These are phyloP conservation scores for Diplodia intermedia DNA, from an alignment of 2,329 filamentous ascomycete genomes.

Conservation along the genomic window DNA sequence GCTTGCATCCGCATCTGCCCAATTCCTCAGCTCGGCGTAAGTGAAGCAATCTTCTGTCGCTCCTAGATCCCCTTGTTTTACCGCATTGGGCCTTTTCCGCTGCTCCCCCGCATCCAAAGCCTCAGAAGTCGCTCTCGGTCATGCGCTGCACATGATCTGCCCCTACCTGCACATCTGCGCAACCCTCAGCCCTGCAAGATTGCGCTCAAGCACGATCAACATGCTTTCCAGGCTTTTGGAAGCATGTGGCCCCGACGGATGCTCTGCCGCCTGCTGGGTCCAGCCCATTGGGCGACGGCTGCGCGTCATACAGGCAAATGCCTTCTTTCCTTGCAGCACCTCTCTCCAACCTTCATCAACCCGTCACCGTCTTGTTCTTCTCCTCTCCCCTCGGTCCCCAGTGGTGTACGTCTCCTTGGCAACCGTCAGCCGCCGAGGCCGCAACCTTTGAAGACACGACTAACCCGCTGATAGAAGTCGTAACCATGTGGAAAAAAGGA, in stretches of 20 bases:
- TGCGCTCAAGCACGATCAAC: slow-evolving; percentile 3
- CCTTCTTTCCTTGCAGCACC: slow-evolving; percentile 1
- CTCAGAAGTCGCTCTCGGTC: slow-evolving; percentile 8
- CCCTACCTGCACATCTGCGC: not conserved
- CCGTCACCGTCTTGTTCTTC: not conserved
- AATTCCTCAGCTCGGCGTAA: slow-evolving; percentile 1
- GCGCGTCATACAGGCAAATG: slow-evolving; percentile 15
- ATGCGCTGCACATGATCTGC: slow-evolving; percentile 1
- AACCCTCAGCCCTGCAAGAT: slow-evolving; percentile 26
- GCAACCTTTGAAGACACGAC: not conserved
- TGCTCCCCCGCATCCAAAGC: slow-evolving; percentile 20
- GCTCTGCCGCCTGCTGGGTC: not conserved
- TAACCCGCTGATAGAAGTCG: slow-evolving; percentile 10
- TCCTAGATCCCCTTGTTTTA: not conserved
- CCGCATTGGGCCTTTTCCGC: slow-evolving; percentile 16
- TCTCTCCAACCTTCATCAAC: slow-evolving; percentile 11
- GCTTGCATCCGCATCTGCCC: not conserved
- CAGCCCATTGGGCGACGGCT: not conserved
- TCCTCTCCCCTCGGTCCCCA: not conserved
- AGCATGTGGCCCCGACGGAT: slow-evolving; percentile 4
- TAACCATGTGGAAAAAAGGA: slow-evolving; percentile 61
- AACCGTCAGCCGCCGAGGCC: not conserved
- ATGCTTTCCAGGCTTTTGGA: not conserved
- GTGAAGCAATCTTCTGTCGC: slow-evolving; percentile 2
- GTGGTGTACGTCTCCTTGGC: slow-evolving; percentile 8